Evolutionary conservation across 2,329 filamentous ascomycete genomes (phyloP), one percentile per base, ranked within the genome.

Genomic region (Botryotinia narcissicola): DNA sequence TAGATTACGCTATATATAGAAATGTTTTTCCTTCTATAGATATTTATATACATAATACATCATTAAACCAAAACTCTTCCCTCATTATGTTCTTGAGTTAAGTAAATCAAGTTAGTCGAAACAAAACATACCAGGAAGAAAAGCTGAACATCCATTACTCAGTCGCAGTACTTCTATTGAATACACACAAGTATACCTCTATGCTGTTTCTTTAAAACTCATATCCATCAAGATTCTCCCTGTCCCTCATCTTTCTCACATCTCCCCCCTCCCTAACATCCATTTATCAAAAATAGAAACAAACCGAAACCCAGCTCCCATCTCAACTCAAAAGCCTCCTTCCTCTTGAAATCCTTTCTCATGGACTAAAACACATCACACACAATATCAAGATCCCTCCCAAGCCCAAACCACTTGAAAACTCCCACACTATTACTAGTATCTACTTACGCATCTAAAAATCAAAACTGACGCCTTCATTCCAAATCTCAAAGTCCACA

Each of bases 1-100:
- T 51, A 14, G 25, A 1, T 2, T n/a, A n/a, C 0, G 0, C 12
- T n/a, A 51, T 51, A 14, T 5, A 25, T 6, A 3, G 4, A n/a
- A 1, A 51, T n/a, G 0, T 14, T 1, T 0, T 51, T 12, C 7
- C 25, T 14, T n/a, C 12, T n/a, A n/a, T n/a, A n/a, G 7, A 14
- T 1, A 25, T 51, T n/a, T 51, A 51, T 0, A 51, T n/a, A 51
- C 6, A 51, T 6, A n/a, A 51, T 3, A 14, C 0, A 51, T n/a
- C 5, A 2, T 3, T 7, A 6, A n/a, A n/a, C 25, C 16, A 51
- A 14, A 12, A n/a, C 2, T 51, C 25, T 51, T 16, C 25, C n/a
- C 12, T 14, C 2, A 14, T 14, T 5, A 51, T 25, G 14, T 6
- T n/a, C 22, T 1, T 6, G 25, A 16, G 12, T n/a, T 51, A 12